Evolutionary conservation across 345 rosid species (phyloP).

Genomic region (Corchorus capsularis): DNA sequence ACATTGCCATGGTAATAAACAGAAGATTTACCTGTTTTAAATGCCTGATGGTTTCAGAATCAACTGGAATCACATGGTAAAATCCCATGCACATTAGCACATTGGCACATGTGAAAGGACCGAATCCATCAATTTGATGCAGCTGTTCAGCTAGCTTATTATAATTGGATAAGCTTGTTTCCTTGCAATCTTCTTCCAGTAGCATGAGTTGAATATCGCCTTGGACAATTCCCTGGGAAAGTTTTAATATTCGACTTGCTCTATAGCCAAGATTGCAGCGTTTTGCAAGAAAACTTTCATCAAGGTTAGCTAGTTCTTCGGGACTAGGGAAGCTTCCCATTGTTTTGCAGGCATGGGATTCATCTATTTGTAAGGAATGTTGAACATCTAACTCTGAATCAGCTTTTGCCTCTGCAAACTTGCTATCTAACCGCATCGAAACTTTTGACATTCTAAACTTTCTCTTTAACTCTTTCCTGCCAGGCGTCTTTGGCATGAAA

Average conservation of each 20-base stretch:
- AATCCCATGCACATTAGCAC: slow-evolving; percentile 59
- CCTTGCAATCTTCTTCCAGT: slow-evolving; percentile 37
- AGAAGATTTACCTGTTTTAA: slow-evolving; percentile 39
- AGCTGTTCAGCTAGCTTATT: slow-evolving; percentile 34
- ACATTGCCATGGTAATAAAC: background rate
- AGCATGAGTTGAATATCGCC: slow-evolving; percentile 40
- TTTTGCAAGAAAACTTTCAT: slow-evolving; percentile 46
- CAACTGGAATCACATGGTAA: slow-evolving; percentile 53
- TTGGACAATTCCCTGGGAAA: slow-evolving; percentile 43
- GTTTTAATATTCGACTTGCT: slow-evolving; percentile 50
- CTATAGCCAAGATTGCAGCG: slow-evolving; percentile 52
- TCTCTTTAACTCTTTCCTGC: slow-evolving; percentile 29
- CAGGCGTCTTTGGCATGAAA: slow-evolving; percentile 37
- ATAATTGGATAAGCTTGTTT: slow-evolving; percentile 29
- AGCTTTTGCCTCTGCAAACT: slow-evolving; percentile 2
- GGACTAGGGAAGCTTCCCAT: slow-evolving; percentile 51
- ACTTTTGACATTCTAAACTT: slow-evolving; percentile 20
- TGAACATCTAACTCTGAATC: slow-evolving; percentile 18
- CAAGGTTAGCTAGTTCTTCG: slow-evolving; percentile 44
- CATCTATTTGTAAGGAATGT: background rate
- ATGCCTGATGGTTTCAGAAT: slow-evolving; percentile 59
- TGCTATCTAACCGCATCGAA: slow-evolving; percentile 21
- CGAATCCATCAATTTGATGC: slow-evolving; percentile 44
- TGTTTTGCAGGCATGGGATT: background rate
- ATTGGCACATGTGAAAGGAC: slow-evolving; percentile 58